Percentiles rank a stretch among this genome's conserved stretches.
phyloP scores from a whole-genome alignment of 768 basidiomycete genomes.

The Polyporus arcularius region DNA sequence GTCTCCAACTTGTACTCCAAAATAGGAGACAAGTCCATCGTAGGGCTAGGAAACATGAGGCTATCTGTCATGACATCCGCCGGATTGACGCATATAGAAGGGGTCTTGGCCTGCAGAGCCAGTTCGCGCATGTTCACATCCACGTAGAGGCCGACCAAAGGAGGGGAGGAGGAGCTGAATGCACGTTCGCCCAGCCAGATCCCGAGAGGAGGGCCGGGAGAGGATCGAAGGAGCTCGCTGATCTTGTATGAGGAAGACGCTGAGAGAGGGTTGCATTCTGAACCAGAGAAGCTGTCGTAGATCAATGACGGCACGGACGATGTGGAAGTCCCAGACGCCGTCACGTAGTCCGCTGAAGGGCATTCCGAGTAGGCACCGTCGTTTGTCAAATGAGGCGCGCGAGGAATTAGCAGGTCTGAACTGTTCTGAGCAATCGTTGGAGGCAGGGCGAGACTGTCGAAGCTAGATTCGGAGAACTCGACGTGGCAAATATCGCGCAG shows the following conservation, averaged over 20 bases:
- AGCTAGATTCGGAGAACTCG: background rate
- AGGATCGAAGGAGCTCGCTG: slow-evolving; percentile 7
- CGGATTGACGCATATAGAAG: slow-evolving; percentile 40
- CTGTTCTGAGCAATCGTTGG: background rate
- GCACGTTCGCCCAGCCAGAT: background rate
- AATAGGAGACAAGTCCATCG: background rate
- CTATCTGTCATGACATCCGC: slow-evolving; percentile 34
- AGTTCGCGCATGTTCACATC: slow-evolving; percentile 39
- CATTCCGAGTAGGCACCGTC: slow-evolving; percentile 22
- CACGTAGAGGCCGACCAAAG: slow-evolving; percentile 28
- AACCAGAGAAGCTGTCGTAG: background rate
- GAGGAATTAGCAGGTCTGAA: background rate
- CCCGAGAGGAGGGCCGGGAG: background rate
- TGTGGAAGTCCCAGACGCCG: background rate
- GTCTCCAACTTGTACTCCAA: no score
- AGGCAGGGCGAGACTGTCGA: background rate
- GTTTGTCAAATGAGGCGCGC: background rate
- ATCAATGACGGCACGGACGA: background rate
- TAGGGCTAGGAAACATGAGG: background rate
- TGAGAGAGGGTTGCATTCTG: background rate
- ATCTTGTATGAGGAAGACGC: background rate
- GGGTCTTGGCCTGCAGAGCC: slow-evolving; percentile 19
- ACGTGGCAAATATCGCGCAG: slow-evolving; percentile 9
- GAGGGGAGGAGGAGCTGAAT: slow-evolving; percentile 1
- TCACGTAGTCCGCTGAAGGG: slow-evolving; percentile 19